Evolutionary conservation across 208 protist species (phyloP), one percentile per base, ranked within the genome.

Genomic region (Willaertia magna): DNA sequence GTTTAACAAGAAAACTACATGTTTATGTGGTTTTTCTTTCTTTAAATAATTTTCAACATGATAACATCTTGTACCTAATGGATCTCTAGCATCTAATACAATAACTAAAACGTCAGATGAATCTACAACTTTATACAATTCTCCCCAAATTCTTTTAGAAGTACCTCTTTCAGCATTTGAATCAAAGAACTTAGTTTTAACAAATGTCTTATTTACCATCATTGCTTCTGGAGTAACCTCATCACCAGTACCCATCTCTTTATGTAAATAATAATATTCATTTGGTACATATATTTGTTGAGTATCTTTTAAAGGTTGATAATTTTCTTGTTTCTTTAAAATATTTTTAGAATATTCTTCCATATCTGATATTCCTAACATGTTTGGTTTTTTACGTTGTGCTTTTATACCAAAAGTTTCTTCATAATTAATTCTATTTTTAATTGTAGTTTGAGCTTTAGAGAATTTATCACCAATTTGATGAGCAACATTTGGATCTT

Each of bases 101-200:
- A 99, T 96, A 2, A 99, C 85, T 26, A 99, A 89, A n/a, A 99
- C 98, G 91, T 99, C 99, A 22, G 96, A 98, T 47, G 97, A 98
- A 90, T 99, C 98, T 85, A 99, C 97, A 16, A 99, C 97, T 86
- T 99, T 99, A 92, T 98, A 99, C 39, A 99, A 91, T 91, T 99
- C 98, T 47, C 93, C 94, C 97, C 97, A 99, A 92, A 99, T 99
- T 83, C 99, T 92, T 76, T 97, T 97, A 0, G 97, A 99, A 88
- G 98, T 97, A 55, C 97, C 99, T 89, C 99, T 99, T 39, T 94
- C 93, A 85, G 99, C 97, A 59, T 99, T 93, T 78, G 93, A 89
- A 49, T 95, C 90, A 84, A 95, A 52, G 0, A 87, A 85, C 22
- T 81, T 7, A 26, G 18, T 34, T 52, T 47, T 78, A 18, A 82